A percentile compares a stretch with the other conserved stretches of the same genome.
phyloP scores from a whole-genome alignment of 345 rosid genomes.

The Limnanthes douglasii region DNA sequence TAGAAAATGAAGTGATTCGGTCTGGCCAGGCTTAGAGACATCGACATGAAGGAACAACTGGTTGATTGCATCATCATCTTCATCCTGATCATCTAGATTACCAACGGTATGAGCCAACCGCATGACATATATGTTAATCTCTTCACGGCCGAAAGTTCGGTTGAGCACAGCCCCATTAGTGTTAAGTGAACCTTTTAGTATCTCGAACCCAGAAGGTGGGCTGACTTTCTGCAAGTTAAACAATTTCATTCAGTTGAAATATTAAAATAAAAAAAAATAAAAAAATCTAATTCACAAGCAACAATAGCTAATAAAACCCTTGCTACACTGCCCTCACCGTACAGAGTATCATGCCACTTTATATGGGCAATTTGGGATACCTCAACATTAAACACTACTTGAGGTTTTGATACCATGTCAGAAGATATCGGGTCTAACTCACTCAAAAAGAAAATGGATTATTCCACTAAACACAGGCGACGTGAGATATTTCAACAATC shows the following conservation, averaged over 20 bases:
- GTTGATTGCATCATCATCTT: conserved; percentile 49
- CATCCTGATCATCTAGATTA: conserved; percentile 29
- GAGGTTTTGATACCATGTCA: neutral
- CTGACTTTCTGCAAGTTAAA: conserved; percentile 48
- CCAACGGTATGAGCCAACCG: conserved; percentile 31
- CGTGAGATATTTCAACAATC: neutral
- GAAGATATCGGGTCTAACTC: neutral
- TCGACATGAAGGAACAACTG: conserved; percentile 80
- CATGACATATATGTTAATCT: conserved; percentile 55
- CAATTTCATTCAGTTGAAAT: neutral
- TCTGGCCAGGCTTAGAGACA: conserved; percentile 59
- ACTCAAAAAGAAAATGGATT: neutral
- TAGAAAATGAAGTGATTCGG: conserved; percentile 54
- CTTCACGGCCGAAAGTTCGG: conserved; percentile 48
- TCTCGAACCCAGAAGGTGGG: conserved; percentile 58
- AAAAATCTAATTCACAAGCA: too few relatives aligned
- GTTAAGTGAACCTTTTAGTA: conserved; percentile 63
- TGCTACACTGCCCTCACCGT: neutral
- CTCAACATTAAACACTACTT: neutral
- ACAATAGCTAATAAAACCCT: neutral
- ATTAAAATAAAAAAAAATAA: neutral
- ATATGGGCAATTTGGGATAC: too few relatives aligned
- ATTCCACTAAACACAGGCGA: neutral
- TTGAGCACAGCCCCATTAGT: conserved; percentile 53
- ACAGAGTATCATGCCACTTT: too few relatives aligned